Percentiles rank a stretch among this genome's conserved stretches.
Evolutionary conservation across 352 stramenopile genomes (phyloP).

Genomic region (Thalassiosira mediterranea): DNA sequence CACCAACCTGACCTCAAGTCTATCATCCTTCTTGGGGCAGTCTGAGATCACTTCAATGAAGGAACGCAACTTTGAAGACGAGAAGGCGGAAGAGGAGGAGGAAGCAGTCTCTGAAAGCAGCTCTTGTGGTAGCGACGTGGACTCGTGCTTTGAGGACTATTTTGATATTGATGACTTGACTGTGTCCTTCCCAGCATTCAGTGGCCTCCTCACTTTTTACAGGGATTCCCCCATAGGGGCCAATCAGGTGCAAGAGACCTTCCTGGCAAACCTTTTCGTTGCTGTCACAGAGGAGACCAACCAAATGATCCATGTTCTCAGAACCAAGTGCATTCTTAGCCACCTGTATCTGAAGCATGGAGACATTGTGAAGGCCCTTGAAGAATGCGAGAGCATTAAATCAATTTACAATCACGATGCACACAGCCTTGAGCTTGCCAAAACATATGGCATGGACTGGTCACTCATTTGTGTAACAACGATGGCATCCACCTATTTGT

Average conservation of each 20-base stretch:
- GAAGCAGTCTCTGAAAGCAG: conserved; percentile 5
- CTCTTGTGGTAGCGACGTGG: conserved; percentile 8
- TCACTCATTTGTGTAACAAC: conserved; percentile 25
- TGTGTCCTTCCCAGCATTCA: conserved; percentile 40
- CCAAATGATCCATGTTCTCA: conserved; percentile 31
- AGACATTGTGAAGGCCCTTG: conserved; percentile 23
- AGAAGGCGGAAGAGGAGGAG: background rate
- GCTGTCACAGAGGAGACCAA: conserved; percentile 35
- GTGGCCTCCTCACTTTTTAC: conserved; percentile 44
- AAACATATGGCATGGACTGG: conserved; percentile 43
- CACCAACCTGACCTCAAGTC: conserved; percentile 31
- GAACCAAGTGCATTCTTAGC: conserved; percentile 42
- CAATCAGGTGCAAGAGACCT: conserved; percentile 38
- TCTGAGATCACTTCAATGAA: conserved; percentile 11
- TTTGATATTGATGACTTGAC: conserved; percentile 43
- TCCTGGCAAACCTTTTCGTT: conserved; percentile 49
- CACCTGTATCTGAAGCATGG: conserved; percentile 44
- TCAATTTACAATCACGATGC: conserved; percentile 30
- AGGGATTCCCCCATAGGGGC: conserved; percentile 29
- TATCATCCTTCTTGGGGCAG: conserved; percentile 25
- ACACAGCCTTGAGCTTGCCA: conserved; percentile 38
- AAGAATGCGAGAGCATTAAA: conserved; percentile 39
- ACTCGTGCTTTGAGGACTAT: conserved; percentile 14
- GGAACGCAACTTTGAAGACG: background rate
- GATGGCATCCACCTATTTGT: conserved; percentile 44